Base-by-base conservation (phyloP, 768 basidiomycete genomes). In the Auriscalpium orientale region DNA sequence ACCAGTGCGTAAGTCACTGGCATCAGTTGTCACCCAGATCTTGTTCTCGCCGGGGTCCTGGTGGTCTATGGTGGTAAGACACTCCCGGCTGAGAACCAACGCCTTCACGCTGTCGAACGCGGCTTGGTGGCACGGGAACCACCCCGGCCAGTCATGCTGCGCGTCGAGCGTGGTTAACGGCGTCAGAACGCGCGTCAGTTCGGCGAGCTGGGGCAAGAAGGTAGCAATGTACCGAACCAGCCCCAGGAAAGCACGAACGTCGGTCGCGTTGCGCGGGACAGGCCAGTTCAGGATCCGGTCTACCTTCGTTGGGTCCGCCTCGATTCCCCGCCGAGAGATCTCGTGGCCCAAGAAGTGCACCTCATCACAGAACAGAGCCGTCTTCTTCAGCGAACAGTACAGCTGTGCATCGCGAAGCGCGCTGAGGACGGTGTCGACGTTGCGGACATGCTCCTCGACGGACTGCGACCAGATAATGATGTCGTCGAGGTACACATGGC, bases 61-160 rank as follows among this genome's bases (percentile, higher is more conserved):
- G 51, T 75, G 70, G 51, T 74, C 64, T 21, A 75, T 73, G 0
- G 58, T 59, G 0, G 67, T 74, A 0, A 73, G 61, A 47, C 68
- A 72, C 1, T 65, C 61, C 1, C 54, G 46, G 15, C 64, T 56
- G 5, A 61, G 21, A 1, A 73, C 70, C 0, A 70, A 22, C 1
- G 28, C 34, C 56, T 76, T 72, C 3, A 76, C 65, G 1, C 66
- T 61, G 9, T 74, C 66, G 54, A 78, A 78, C 0, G 74, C 72
- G 0, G 62, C 51, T 36, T 72, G 67, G 49, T 73, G 68, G 0
- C 15, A 8, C 8, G 65, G 47, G 3, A 65, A 60, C 72, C 70
- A 72, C 0, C 6, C 21, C 1, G 66, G 67, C 18, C 66, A 69
- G 0, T 28, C 21, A 4, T 58, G 57, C 1, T 66, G 54, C 9